A percentile compares a stretch with the other conserved stretches of the same genome.
Evolutionary conservation across 495 filamentous ascomycete species (phyloP).

Genomic region (Penicillium malachiteum): DNA sequence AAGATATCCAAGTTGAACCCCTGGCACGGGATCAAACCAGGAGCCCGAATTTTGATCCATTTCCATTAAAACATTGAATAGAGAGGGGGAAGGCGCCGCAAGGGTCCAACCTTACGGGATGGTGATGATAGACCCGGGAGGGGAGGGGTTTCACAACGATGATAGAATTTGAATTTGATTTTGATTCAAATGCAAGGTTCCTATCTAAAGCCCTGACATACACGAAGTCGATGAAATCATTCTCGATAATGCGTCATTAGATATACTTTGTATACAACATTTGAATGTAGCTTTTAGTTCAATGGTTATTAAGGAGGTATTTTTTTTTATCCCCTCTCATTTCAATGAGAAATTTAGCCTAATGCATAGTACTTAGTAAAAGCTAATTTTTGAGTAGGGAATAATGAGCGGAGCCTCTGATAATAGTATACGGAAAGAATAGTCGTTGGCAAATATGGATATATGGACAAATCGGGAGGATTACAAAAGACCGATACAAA

Average conservation of each 20-base stretch:
- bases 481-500: background rate
- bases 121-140: background rate
- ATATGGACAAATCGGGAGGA: slow-evolving; percentile 3
- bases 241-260: background rate
- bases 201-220: slow-evolving; percentile 2
- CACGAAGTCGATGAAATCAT: background rate
- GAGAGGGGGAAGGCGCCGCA: background rate
- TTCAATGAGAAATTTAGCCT: too few species aligned
- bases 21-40: background rate
- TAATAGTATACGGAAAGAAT: too few species aligned
- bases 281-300: background rate
- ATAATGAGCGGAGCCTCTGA: background rate
- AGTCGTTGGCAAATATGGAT: background rate
- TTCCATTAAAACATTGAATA: background rate
- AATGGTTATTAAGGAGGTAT: too few species aligned
- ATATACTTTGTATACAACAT: background rate
- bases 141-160: background rate
- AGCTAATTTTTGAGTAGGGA: background rate
- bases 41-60: background rate
- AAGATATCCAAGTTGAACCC: background rate
- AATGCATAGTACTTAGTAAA: too few species aligned
- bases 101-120: background rate
- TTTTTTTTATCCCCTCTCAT: too few species aligned
- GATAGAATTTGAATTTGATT: background rate
- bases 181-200: slow-evolving; percentile 19